Conservation (phyloP, 805 yeast species). For the Suhomyces sp. region DNA sequence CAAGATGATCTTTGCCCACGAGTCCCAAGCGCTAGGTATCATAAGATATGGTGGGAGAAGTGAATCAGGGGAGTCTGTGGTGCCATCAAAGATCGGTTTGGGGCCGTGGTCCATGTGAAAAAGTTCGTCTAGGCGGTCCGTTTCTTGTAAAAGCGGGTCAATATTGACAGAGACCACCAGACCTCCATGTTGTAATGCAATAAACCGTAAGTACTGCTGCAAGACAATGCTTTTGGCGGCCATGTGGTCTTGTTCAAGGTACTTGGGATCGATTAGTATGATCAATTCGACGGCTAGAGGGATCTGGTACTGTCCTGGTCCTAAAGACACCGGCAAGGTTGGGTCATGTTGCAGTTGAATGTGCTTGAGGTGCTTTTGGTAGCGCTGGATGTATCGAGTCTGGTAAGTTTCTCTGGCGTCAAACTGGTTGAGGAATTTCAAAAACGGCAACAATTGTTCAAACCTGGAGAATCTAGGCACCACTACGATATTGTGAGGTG, state of each 20-base stretch:
- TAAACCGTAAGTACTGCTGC: slow-evolving; percentile 37
- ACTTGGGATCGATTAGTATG: slow-evolving; percentile 15
- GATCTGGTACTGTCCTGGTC: slow-evolving; percentile 22
- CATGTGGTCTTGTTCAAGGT: slow-evolving; percentile 15
- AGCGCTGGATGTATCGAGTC: neutral
- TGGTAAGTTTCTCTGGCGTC: neutral
- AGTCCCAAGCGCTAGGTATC: slow-evolving; percentile 52
- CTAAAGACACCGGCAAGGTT: slow-evolving; percentile 7
- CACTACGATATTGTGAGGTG: slow-evolving; percentile 5
- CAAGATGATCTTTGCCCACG: slow-evolving; percentile 47
- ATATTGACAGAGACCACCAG: slow-evolving; percentile 12
- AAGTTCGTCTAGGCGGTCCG: slow-evolving; percentile 1
- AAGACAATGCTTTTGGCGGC: slow-evolving; percentile 18
- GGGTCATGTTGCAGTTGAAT: neutral
- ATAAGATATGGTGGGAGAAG: slow-evolving; percentile 1
- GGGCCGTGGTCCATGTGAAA: slow-evolving; percentile 4
- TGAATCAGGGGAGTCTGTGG: neutral
- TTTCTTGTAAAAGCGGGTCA: neutral
- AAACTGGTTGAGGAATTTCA: slow-evolving; percentile 8
- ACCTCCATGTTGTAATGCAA: slow-evolving; percentile 32
- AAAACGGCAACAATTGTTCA: slow-evolving; percentile 11
- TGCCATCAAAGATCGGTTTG: slow-evolving; percentile 13
- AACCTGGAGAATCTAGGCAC: slow-evolving; percentile 7
- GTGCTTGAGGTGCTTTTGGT: neutral
- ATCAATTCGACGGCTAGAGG: slow-evolving; percentile 19